phyloP scores from a whole-genome alignment of 805 yeast species.

The Yarrowia deformans region DNA sequence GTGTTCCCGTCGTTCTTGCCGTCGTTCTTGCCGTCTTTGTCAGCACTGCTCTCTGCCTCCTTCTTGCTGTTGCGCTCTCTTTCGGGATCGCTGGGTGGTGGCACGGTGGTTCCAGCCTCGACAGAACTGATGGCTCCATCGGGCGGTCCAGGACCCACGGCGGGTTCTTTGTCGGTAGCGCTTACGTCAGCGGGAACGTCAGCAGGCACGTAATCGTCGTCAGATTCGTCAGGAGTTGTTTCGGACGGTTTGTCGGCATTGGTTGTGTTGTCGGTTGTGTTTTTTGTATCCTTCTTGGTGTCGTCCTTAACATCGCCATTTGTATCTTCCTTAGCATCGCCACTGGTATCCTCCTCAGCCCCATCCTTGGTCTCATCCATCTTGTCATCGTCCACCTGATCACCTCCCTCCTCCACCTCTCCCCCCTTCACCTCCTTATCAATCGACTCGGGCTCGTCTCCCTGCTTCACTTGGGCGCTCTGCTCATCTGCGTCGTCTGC shows the following conservation, averaged over 20 bases:
- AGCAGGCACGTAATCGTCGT: conserved; percentile 20
- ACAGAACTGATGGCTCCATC: neutral
- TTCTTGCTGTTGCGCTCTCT: neutral
- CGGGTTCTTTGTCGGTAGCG: neutral
- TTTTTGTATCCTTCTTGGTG: too few species aligned
- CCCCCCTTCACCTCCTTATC: neutral
- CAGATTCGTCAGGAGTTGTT: neutral
- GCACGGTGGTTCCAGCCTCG: neutral
- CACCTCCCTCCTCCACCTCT: neutral
- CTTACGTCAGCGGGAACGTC: neutral
- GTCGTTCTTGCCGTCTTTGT: too few species aligned
- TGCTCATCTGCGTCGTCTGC: neutral
- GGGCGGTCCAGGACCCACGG: neutral
- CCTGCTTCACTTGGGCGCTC: neutral
- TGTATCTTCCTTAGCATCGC: too few species aligned
- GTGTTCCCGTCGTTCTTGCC: too few species aligned
- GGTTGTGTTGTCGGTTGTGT: neutral
- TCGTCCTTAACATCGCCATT: too few species aligned
- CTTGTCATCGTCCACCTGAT: neutral
- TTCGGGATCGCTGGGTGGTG: neutral
- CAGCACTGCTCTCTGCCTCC: too few species aligned
- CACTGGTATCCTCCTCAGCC: too few species aligned
- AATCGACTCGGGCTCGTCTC: neutral
- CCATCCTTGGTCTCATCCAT: neutral
- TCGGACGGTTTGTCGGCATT: too few species aligned